A percentile compares a stretch with the other conserved stretches of the same genome.
phyloP scores from a whole-genome alignment of 2,329 filamentous ascomycete genomes.

The Phialophora expanda region DNA sequence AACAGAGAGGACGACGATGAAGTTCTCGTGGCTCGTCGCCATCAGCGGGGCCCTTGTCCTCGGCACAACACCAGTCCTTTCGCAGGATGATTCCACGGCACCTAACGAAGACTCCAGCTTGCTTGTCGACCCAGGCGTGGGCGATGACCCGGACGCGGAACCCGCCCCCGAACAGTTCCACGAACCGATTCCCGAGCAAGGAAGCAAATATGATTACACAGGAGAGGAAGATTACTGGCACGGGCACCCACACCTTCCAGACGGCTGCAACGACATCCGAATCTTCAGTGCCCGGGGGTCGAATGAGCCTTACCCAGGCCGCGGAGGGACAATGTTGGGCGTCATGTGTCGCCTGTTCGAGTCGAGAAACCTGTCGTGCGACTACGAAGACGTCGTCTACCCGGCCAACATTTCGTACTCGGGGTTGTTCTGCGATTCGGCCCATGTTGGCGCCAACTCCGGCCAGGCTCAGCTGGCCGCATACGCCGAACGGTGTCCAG shows the following conservation, averaged over 20 bases:
- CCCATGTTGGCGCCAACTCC: conserved; percentile 13
- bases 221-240: conserved; percentile 7
- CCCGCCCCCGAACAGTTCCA: not conserved
- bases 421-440: conserved; percentile 25
- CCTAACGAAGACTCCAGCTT: not conserved
- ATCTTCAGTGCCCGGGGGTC: conserved; percentile 28
- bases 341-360: conserved; percentile 21
- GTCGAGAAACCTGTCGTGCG: conserved; percentile 23
- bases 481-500: conserved; percentile 37
- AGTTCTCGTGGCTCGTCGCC: conserved; percentile 22
- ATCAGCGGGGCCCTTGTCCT: conserved; percentile 20
- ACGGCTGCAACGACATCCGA: conserved; percentile 25
- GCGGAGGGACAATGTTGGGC: conserved; percentile 22
- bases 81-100: conserved; percentile 18
- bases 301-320: conserved; percentile 31
- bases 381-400: conserved; percentile 32
- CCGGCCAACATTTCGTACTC: conserved; percentile 30
- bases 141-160: not conserved
- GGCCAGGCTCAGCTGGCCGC: conserved; percentile 25
- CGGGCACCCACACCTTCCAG: conserved; percentile 20
- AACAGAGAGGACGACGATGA: conserved; percentile 13
- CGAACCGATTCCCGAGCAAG: conserved; percentile 8
- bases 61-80: conserved; percentile 18
- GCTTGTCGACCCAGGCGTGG: not conserved
- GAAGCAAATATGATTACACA: conserved; percentile 5